A percentile compares a stretch with the other conserved stretches of the same genome.
phyloP scores from a whole-genome alignment of 495 filamentous ascomycete species.

The Xylaria longipes region DNA sequence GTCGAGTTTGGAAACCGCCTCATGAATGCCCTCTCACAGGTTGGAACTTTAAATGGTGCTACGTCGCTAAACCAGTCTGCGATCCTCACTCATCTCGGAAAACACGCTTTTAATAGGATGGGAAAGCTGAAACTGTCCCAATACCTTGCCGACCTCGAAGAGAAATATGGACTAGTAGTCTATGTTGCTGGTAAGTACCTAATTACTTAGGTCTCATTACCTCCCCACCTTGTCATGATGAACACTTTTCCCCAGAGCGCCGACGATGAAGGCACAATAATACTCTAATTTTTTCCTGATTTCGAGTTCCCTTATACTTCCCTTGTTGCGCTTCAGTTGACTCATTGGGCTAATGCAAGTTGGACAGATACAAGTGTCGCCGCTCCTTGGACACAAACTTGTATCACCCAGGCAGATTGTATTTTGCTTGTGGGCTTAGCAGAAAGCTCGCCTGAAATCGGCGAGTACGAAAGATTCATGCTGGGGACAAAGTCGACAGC shows the following conservation, averaged over 20 bases:
- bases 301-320: slow-evolving; percentile 18
- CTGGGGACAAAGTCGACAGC: slow-evolving; percentile 97
- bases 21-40: slow-evolving; percentile 83
- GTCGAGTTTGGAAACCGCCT: slow-evolving; percentile 94
- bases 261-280: slow-evolving; percentile 46
- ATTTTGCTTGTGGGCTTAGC: slow-evolving; percentile 92
- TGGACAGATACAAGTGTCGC: slow-evolving; percentile 84
- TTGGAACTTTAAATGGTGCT: slow-evolving; percentile 86
- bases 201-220: neutral
- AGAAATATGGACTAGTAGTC: slow-evolving; percentile 93
- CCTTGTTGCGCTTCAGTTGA: neutral
- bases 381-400: slow-evolving; percentile 97
- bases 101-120: slow-evolving; percentile 96
- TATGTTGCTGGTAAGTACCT: slow-evolving; percentile 81
- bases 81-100: slow-evolving; percentile 90
- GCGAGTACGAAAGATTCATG: slow-evolving; percentile 94
- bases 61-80: slow-evolving; percentile 92
- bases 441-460: slow-evolving; percentile 86
- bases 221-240: slow-evolving; percentile 48
- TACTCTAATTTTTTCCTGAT: slow-evolving; percentile 60
- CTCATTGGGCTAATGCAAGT: slow-evolving; percentile 29
- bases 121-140: slow-evolving; percentile 95
- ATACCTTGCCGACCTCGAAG: slow-evolving; percentile 94
- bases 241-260: slow-evolving; percentile 50
- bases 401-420: slow-evolving; percentile 94